Evolutionary conservation across 495 filamentous ascomycete genomes (phyloP), one percentile per base, ranked within the genome.

Genomic region (Neurospora terricola): DNA sequence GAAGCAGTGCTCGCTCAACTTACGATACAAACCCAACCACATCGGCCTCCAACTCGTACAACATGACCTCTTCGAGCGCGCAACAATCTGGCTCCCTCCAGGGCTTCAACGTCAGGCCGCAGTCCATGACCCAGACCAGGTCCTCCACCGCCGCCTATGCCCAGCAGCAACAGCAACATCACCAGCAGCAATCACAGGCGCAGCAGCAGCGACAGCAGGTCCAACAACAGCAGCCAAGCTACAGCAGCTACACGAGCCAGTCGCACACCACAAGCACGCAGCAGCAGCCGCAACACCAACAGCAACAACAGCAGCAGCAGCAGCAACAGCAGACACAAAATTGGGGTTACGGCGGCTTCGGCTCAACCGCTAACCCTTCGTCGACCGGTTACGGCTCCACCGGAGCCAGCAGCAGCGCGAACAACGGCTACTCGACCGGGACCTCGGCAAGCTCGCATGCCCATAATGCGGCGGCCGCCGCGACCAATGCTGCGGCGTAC

Each of bases 101-200:
- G 30, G 73, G 74, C 16, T 78, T 80, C 40, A 77, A 71, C 36
- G 73, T 81, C 37, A 74, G 77, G 27, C 77, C 79, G 18, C 77
- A 77, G 34, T 66, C 75, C 11, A 70, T 70, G 23, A 16, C 73
- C 6, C 75, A 79, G 62, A 71, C 74, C 5, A 74, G 77, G 69
- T 75, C 42, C 30, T 73, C 71, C 23, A 39, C 76, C 14, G 39
- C 78, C 27, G 74, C 36, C 21, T 81, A 78, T 69, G 48, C 36
- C 36, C 75, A 79, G 45, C 76, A 79, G 69, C 69, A 54, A 18
- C 77, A 77, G 9, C 78, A 78, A 69, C 76, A 75, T 23, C 77
- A 74, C 21, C 74, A 48, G 16, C 76, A 74, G 42, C 75, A 74
- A 70, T 43, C 30, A n/a, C 77, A 30, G 38, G 42, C 30, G 36